Conservation (phyloP, 352 stramenopile species). For the Phytophthora palmivora region DNA sequence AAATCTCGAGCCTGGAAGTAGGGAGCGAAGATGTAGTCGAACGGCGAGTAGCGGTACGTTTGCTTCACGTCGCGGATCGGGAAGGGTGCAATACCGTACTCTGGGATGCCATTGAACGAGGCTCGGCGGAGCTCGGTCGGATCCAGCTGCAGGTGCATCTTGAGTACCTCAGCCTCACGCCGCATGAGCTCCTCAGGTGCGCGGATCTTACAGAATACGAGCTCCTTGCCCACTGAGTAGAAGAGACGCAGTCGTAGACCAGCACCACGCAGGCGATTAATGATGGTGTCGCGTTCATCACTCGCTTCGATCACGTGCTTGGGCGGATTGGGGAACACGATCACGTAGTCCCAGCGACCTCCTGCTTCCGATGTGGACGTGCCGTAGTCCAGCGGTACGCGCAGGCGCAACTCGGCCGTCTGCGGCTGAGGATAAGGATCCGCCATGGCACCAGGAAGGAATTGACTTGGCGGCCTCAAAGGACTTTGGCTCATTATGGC, state of each 20-base stretch:
- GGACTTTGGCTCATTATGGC: slow-evolving; percentile 3
- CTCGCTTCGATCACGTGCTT: slow-evolving; percentile 65
- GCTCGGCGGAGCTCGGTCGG: slow-evolving; percentile 61
- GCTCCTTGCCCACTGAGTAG: slow-evolving; percentile 66
- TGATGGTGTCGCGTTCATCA: slow-evolving; percentile 81
- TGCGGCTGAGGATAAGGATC: slow-evolving; percentile 45
- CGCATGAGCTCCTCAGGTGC: slow-evolving; percentile 78
- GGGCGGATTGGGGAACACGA: slow-evolving; percentile 83
- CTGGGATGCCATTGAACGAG: slow-evolving; percentile 72
- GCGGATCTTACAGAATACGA: slow-evolving; percentile 88
- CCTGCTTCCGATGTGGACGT: slow-evolving; percentile 41
- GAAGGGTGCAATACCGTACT: slow-evolving; percentile 82
- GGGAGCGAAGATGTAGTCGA: slow-evolving; percentile 87
- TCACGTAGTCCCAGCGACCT: slow-evolving; percentile 84
- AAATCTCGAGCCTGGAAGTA: slow-evolving; percentile 76
- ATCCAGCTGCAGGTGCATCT: slow-evolving; percentile 81
- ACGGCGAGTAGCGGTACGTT: slow-evolving; percentile 75
- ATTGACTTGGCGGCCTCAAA: slow-evolving; percentile 1
- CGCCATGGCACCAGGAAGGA: slow-evolving; percentile 22
- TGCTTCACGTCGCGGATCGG: slow-evolving; percentile 84
- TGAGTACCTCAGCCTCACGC: slow-evolving; percentile 70
- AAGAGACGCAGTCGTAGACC: slow-evolving; percentile 81
- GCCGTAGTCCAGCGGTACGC: slow-evolving; percentile 56
- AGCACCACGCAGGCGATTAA: slow-evolving; percentile 64
- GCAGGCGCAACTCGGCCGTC: slow-evolving; percentile 42